Evolutionary conservation across 257 asterid species (phyloP).

Genomic region (Solanum acaule): DNA sequence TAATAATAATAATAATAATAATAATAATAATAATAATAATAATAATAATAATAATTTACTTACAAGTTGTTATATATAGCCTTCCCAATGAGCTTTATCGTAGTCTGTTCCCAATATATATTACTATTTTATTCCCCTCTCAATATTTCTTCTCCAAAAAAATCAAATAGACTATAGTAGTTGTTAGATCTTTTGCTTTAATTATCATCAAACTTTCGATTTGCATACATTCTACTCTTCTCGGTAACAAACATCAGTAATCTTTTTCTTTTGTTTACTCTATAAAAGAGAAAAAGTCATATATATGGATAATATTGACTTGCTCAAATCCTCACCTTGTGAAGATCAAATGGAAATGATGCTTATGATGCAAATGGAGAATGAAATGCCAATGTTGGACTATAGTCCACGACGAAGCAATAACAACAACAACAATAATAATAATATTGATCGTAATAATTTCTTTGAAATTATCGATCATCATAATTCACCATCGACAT

Average conservation of each 20-base stretch:
- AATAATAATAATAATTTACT: not conserved
- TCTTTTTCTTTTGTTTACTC: not conserved
- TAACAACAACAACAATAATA: not conserved
- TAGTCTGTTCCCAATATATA: not conserved
- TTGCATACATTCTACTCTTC: constrained; percentile 8
- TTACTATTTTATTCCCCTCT: not conserved
- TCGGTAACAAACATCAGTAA: not conserved
- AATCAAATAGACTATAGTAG: not conserved
- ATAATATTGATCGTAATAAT: not conserved
- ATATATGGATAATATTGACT: constrained; percentile 50
- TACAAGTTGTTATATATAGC: not conserved
- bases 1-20: not conserved
- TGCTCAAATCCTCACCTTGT: constrained; percentile 30
- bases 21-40: no score
- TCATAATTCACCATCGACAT: not conserved
- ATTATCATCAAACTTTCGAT: constrained; percentile 43
- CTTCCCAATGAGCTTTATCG: not conserved
- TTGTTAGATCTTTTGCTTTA: not conserved
- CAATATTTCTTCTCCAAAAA: not conserved
- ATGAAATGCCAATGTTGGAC: constrained; percentile 2
- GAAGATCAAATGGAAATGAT: constrained; percentile 68
- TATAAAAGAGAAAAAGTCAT: not conserved
- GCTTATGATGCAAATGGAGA: constrained; percentile 61
- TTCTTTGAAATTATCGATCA: not conserved
- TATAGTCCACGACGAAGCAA: not conserved